Conservation (phyloP, 23 red algal genomes). For the Gracilaria vermiculophylla region DNA sequence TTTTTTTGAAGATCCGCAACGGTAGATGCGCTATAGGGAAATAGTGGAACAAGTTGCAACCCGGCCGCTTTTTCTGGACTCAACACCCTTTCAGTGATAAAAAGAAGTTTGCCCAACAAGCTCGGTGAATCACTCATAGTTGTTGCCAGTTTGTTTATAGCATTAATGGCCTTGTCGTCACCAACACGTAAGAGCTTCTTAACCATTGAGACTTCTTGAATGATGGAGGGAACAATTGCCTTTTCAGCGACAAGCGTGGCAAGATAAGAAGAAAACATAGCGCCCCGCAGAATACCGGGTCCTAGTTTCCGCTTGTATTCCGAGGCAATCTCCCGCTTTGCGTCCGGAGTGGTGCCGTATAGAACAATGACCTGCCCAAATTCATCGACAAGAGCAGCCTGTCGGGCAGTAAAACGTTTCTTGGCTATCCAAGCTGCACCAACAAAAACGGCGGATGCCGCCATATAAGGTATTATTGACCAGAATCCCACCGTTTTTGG, state of each 20-base stretch:
- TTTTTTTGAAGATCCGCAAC: constrained; percentile 68
- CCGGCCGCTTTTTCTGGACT: not conserved
- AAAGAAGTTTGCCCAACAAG: constrained; percentile 81
- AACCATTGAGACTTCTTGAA: constrained; percentile 57
- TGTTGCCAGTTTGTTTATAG: constrained; percentile 54
- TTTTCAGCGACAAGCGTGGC: constrained; percentile 56
- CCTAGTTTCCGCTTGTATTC: constrained; percentile 76
- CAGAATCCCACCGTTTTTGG: constrained; percentile 55
- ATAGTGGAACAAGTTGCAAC: constrained; percentile 42
- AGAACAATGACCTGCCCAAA: constrained; percentile 75
- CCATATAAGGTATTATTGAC: constrained; percentile 61
- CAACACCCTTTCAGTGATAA: constrained; percentile 68
- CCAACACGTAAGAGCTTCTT: constrained; percentile 39
- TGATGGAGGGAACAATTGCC: constrained; percentile 48
- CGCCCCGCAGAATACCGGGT: constrained; percentile 53
- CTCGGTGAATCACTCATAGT: constrained; percentile 58
- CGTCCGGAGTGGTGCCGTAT: constrained; percentile 54
- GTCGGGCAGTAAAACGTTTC: constrained; percentile 61
- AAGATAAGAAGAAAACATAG: constrained; percentile 62
- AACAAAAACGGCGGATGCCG: constrained; percentile 58
- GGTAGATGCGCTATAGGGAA: constrained; percentile 65
- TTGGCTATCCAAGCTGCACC: constrained; percentile 49
- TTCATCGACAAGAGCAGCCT: constrained; percentile 58
- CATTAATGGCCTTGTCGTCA: constrained; percentile 34
- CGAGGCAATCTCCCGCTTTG: constrained; percentile 56